Base-by-base conservation (phyloP, 805 yeast species). In the Yamadazyma nakazawae region DNA sequence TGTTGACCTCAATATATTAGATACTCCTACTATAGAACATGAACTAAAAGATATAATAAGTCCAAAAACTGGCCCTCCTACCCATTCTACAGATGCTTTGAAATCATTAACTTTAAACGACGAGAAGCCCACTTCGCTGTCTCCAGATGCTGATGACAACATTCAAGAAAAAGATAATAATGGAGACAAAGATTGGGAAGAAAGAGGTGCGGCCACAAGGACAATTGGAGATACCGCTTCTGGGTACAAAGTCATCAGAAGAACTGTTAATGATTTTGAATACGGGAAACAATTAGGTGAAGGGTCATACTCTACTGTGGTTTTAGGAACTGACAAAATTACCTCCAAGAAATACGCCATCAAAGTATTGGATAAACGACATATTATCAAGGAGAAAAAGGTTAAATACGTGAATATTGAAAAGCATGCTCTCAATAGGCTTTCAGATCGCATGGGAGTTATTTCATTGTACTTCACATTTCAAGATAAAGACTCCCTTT, bases 351-450 rank as follows among this genome's bases (percentile, higher is more conserved):
- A 80, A 67, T 87, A 82, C 61, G 96, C 96, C 1, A 84, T 87
- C 10, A 87, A 87, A 60, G 79, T 86, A 3, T 66, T 87, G 46
- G 89, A 84, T 61, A 87, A 87, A 60, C 75, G 85, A 47, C 92
- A 87, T 59, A 80, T 87, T 42, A 85, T 87, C 45, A 82, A 80
- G 53, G 95, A 87, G 59, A 87, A 86, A 62, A 87, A 87, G 58
- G 94, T 86, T 28, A 86, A 87, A 59, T 87, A 87, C 61, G 95
- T 87, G 41, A 86, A 85, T 59, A 84, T 87, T 45, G 96, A 87
- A 59, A 87, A 87, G 58, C 84, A 84, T 59, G 86, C 96, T 0
- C 71, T 87, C 54, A 86, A 86, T 58, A 69, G 90, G 48, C 70
- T 87, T 49, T 83, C 81, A 42, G 64, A 74, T 46, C 63, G 85